Evolutionary conservation across 2,329 filamentous ascomycete species (phyloP), one percentile per base, ranked within the genome.

Genomic region (Cercospora brassicicola): DNA sequence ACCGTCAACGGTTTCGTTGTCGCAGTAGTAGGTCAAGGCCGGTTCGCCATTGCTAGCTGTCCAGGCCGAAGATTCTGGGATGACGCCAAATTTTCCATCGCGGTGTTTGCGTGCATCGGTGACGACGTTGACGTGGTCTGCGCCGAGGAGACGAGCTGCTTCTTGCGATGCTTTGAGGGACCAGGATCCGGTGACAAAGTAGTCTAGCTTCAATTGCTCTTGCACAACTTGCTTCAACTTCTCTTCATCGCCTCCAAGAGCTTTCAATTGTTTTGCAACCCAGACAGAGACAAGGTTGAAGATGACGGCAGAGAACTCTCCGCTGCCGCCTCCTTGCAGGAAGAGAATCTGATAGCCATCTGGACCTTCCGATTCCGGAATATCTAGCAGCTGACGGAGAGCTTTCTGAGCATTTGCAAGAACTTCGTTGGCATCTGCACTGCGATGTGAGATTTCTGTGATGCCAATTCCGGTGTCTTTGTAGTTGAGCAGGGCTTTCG

Each of bases 1-100:
- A 36, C 94, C 94, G 75, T 97, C 93, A 5, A 96, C 92, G 0
- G 93, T 97, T 84, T 98, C 94, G 75, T 98, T 98, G 79, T 94
- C 91, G 79, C 94, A 97, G 79, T 89, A 94, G 81, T 97, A 98
- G 1, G 94, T 90, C 75, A 96, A 85, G 0, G 93, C 83, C 45
- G 87, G 84, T 72, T 88, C 84, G 48, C 88, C 91, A 7, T 82
- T 79, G 15, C 85, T 87, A 67, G 95, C 84, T 36, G 85, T 90
- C 92, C 93, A 97, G 20, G 86, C 86, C 71, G 86, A 87, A 79
- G 94, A 89, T 9, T 89, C 85, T 0, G 94, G 91, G 62, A 98
- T 96, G 69, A 84, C 88, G 67, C 93, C 93, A 78, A 96, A 98
- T 80, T 95, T 97, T 72, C 92, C 92, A 73, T 86, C 85, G 73